A percentile compares a stretch with the other conserved stretches of the same genome.
These are phyloP conservation scores for Mesotaenium endlicherianum DNA, from an alignment of 139 green algal species.

Conservation along the genomic window DNA sequence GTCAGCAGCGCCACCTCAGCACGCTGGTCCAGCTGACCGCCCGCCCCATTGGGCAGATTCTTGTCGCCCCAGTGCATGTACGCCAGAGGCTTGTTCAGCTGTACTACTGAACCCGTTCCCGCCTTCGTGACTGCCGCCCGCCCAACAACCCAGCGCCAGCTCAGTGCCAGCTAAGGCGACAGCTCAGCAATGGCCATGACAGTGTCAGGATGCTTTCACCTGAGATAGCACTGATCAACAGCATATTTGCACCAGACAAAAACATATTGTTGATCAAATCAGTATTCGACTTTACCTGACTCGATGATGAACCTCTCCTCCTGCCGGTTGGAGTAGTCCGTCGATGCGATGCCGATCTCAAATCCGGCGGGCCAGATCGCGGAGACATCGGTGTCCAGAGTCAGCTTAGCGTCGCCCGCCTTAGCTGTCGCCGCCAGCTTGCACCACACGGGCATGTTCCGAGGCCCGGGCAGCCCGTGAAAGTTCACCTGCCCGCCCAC, in stretches of 20 bases:
- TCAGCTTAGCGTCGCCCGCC: background rate
- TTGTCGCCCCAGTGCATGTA: conserved; percentile 24
- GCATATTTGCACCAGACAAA: no score
- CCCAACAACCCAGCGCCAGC: no score
- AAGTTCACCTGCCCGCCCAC: conserved; percentile 27
- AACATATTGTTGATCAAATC: no score
- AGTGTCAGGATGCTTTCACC: no score
- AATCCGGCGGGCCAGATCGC: background rate
- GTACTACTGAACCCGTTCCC: background rate
- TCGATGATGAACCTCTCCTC: conserved; percentile 42
- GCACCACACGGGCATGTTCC: background rate
- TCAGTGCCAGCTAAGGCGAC: no score
- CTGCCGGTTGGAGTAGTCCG: conserved; percentile 26
- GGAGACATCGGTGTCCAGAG: background rate
- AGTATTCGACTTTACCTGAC: no score
- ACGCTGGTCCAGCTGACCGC: conserved; percentile 1
- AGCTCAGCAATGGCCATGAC: no score
- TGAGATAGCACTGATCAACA: no score
- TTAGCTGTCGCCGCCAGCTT: background rate
- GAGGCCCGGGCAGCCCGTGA: conserved; percentile 13
- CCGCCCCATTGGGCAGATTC: background rate
- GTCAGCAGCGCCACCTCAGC: conserved; percentile 12
- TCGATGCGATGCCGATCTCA: conserved; percentile 5
- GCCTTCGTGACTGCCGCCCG: background rate
- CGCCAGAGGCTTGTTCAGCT: background rate